Evolutionary conservation across 345 rosid species (phyloP).

Genomic region (Garcia nutans): DNA sequence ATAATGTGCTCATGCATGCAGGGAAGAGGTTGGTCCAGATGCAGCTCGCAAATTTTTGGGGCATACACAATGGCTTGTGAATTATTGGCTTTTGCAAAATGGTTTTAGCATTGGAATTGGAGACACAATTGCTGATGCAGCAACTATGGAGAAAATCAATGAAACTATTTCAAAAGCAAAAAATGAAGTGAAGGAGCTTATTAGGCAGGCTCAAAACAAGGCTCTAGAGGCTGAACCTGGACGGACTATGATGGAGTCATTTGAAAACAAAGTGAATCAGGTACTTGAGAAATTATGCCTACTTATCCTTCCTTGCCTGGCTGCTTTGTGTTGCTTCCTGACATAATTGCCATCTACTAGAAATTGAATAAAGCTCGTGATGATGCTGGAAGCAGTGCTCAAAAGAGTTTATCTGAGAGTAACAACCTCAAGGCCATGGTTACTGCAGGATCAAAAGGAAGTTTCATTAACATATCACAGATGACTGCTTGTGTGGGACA

Average conservation of each 20-base stretch:
- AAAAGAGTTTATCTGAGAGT: slow-evolving; percentile 92
- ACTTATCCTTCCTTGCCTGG: neutral
- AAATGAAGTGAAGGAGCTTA: slow-evolving; percentile 75
- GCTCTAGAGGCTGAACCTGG: slow-evolving; percentile 94
- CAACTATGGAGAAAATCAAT: slow-evolving; percentile 88
- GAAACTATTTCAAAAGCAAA: slow-evolving; percentile 83
- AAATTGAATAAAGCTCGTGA: slow-evolving; percentile 98
- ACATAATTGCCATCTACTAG: slow-evolving; percentile 32
- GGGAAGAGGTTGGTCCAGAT: slow-evolving; percentile 99
- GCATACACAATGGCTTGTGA: slow-evolving; percentile 99
- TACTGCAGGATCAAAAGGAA: slow-evolving; percentile 98
- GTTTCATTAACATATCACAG: slow-evolving; percentile 96
- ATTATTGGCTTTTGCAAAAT: slow-evolving; percentile 95
- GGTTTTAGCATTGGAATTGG: slow-evolving; percentile 97
- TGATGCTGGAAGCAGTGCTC: slow-evolving; percentile 98
- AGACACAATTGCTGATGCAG: slow-evolving; percentile 96
- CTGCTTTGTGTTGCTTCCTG: slow-evolving; percentile 1
- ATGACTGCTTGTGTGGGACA: slow-evolving; percentile 99
- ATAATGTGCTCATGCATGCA: slow-evolving; percentile 18
- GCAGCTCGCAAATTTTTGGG: slow-evolving; percentile 98
- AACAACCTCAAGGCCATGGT: slow-evolving; percentile 99
- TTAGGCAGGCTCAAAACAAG: slow-evolving; percentile 62
- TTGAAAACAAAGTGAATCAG: slow-evolving; percentile 97
- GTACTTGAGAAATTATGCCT: slow-evolving; percentile 27
- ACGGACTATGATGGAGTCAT: slow-evolving; percentile 91